Percentiles rank a stretch among this genome's conserved stretches.
Evolutionary conservation across 2,329 filamentous ascomycete species (phyloP).

Genomic region (Colletotrichum tropicicola): DNA sequence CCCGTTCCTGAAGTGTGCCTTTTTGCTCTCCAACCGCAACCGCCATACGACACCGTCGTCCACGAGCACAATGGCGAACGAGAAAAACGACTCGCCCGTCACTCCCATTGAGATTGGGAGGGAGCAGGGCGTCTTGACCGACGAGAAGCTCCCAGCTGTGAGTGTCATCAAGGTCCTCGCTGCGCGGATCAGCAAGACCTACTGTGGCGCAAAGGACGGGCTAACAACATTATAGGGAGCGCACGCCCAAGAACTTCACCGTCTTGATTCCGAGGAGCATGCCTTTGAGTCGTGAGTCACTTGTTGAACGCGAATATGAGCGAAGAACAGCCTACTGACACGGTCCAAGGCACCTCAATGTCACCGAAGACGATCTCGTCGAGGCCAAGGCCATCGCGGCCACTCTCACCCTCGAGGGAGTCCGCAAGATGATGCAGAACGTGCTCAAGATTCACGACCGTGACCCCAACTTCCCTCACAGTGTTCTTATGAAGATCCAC

Average conservation of each 20-base stretch:
- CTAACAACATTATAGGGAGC: not conserved
- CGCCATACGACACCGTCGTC: not conserved
- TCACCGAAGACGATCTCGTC: constrained; percentile 53
- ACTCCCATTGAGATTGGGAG: constrained; percentile 20
- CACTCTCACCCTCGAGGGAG: constrained; percentile 44
- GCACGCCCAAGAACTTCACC: constrained; percentile 8
- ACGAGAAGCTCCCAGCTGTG: constrained; percentile 19
- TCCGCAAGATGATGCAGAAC: constrained; percentile 47
- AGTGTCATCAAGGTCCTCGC: not conserved
- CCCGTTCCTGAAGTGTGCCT: not conserved
- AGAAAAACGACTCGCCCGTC: constrained; percentile 16
- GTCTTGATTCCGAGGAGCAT: constrained; percentile 20
- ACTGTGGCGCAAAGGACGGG: not conserved
- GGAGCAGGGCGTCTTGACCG: constrained; percentile 18
- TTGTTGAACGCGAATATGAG: rapidly evolving
- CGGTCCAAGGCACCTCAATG: constrained; percentile 38
- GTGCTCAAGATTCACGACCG: constrained; percentile 51
- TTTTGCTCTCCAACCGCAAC: not conserved
- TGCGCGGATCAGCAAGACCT: not conserved
- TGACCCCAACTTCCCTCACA: constrained; percentile 52
- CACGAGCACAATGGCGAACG: constrained; percentile 19
- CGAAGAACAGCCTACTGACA: not conserved
- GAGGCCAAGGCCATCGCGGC: constrained; percentile 50
- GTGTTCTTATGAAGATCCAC: constrained; percentile 50
- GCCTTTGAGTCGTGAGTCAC: constrained; percentile 18